Evolutionary conservation across 2,329 filamentous ascomycete species (phyloP).

Genomic region (Aspergillus luchuensis): DNA sequence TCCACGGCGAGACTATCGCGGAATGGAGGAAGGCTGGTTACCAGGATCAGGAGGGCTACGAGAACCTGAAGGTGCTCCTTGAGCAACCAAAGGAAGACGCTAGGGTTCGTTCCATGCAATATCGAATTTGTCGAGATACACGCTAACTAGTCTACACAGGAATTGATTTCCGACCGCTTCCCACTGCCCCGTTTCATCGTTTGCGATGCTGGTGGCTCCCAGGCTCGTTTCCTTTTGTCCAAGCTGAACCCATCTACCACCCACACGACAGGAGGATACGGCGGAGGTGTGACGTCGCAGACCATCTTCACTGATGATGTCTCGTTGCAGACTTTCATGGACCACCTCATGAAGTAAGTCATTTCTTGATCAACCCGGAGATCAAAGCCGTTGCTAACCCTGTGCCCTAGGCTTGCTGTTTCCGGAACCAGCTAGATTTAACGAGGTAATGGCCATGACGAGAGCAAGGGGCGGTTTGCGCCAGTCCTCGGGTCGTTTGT

Average conservation of each 20-base stretch:
- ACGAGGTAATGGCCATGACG: conserved; percentile 35
- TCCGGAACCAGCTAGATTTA: conserved; percentile 51
- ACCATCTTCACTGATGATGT: conserved; percentile 99
- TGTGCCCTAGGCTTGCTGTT: conserved; percentile 48
- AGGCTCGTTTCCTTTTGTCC: conserved; percentile 92
- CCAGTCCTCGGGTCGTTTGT: conserved; percentile 40
- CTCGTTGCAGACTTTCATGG: conserved; percentile 98
- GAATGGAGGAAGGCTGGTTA: conserved; percentile 98
- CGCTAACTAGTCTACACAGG: conserved; percentile 54
- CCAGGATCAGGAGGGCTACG: conserved; percentile 96
- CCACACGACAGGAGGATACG: conserved; percentile 89
- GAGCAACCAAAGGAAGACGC: conserved; percentile 97
- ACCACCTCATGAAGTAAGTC: conserved; percentile 96
- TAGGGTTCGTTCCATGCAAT: conserved; percentile 61
- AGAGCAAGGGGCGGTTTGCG: conserved; percentile 37
- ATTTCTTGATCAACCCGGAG: neutral
- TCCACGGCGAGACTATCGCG: conserved; percentile 96
- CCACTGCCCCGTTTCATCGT: conserved; percentile 98
- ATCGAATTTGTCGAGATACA: neutral
- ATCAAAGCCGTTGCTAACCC: conserved; percentile 29
- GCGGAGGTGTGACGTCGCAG: conserved; percentile 85
- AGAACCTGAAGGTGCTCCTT: conserved; percentile 86
- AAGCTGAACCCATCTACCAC: conserved; percentile 98
- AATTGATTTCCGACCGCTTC: conserved; percentile 95
- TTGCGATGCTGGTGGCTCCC: conserved; percentile 96